Evolutionary conservation across 495 filamentous ascomycete genomes (phyloP).

Genomic region (Bryoglossum gracile): DNA sequence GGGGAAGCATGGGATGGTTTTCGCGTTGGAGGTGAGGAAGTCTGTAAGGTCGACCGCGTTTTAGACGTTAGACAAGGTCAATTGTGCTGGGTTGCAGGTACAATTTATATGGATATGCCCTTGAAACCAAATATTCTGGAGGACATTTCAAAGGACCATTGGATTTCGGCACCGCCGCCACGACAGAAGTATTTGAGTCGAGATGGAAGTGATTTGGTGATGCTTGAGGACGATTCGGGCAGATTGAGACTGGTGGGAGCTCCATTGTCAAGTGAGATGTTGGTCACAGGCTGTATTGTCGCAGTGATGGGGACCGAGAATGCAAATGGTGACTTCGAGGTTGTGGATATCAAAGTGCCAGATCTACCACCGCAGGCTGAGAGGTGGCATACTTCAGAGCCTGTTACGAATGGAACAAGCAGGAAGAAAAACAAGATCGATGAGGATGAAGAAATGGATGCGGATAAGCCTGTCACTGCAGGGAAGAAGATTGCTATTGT

Average conservation of each 20-base stretch:
- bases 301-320: slow-evolving; percentile 93
- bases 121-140: slow-evolving; percentile 96
- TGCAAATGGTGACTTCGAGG: slow-evolving; percentile 82
- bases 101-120: slow-evolving; percentile 94
- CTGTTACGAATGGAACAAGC: slow-evolving; percentile 7
- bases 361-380: slow-evolving; percentile 74
- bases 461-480: slow-evolving; percentile 36
- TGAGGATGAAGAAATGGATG: slow-evolving; percentile 33
- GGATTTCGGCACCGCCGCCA: slow-evolving; percentile 19
- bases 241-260: slow-evolving; percentile 74
- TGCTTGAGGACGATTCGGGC: slow-evolving; percentile 94
- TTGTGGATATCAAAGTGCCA: slow-evolving; percentile 80
- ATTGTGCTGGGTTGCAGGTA: slow-evolving; percentile 91
- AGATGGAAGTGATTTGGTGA: slow-evolving; percentile 57
- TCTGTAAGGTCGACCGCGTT: slow-evolving; percentile 70
- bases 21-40: slow-evolving; percentile 71
- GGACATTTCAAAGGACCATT: slow-evolving; percentile 76
- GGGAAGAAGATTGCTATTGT: slow-evolving; percentile 75
- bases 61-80: slow-evolving; percentile 94
- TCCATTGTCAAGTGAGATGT: slow-evolving; percentile 51
- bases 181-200: slow-evolving; percentile 60
- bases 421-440: slow-evolving; percentile 32
- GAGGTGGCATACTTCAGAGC: slow-evolving; percentile 53
- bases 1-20: slow-evolving; percentile 68
- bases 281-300: slow-evolving; percentile 88